Evolutionary conservation across 805 yeast genomes (phyloP).

Genomic region (Sugiyamaella marilandica): DNA sequence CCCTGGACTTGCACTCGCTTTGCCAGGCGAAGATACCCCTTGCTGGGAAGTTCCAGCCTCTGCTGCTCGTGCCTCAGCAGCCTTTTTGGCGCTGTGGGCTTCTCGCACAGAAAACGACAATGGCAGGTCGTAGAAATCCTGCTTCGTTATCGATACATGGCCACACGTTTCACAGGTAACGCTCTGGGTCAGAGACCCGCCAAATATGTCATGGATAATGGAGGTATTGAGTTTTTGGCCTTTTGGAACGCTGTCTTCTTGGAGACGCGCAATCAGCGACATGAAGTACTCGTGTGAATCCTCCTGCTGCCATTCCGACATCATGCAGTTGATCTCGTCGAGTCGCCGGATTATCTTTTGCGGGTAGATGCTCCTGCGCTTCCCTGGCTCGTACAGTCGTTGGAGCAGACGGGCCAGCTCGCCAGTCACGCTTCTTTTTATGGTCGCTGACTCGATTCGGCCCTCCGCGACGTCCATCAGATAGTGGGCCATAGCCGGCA

Average conservation of each 20-base stretch:
- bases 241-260: conserved; percentile 88
- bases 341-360: conserved; percentile 63
- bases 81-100: conserved; percentile 1
- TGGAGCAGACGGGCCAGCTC: conserved; percentile 35
- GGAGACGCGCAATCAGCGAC: conserved; percentile 82
- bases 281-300: conserved; percentile 96
- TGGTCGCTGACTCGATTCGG: conserved; percentile 35
- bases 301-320: conserved; percentile 97
- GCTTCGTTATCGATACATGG: conserved; percentile 79
- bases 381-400: conserved; percentile 25
- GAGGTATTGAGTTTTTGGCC: conserved; percentile 80
- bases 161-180: conserved; percentile 81
- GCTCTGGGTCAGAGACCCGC: conserved; percentile 79
- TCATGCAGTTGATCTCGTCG: conserved; percentile 88
- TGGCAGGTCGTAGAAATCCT: conserved; percentile 89
- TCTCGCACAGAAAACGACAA: conserved; percentile 54
- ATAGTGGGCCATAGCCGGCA: conserved; percentile 87
- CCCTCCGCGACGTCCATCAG: conserved; percentile 58
- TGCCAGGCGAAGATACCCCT: background rate
- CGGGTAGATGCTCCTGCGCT: conserved; percentile 57
- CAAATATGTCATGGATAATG: conserved; percentile 87
- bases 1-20: background rate
- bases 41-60: background rate
- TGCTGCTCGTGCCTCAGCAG: conserved; percentile 4
- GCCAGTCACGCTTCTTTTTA: conserved; percentile 24